phyloP scores from a whole-genome alignment of 768 basidiomycete species.

The Crassisporium funariophilum region DNA sequence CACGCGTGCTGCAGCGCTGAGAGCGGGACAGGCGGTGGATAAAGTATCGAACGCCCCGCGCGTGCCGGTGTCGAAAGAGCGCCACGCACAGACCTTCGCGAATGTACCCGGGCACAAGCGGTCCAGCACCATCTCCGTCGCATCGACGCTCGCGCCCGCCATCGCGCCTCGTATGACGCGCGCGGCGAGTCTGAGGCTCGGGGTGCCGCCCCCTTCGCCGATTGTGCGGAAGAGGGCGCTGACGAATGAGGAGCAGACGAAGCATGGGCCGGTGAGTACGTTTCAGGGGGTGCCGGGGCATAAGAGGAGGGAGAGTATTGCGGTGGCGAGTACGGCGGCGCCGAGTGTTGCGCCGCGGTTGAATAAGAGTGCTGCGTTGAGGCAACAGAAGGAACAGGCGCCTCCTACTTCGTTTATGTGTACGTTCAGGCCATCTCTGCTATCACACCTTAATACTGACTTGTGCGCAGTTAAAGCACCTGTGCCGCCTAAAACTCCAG shows the following conservation, averaged over 20 bases:
- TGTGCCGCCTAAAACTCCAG: conserved; percentile 43
- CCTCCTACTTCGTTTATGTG: conserved; percentile 74
- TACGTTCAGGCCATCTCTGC: conserved; percentile 39
- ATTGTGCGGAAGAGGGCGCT: conserved; percentile 40
- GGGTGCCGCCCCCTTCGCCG: conserved; percentile 44
- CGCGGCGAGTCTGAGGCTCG: conserved; percentile 71
- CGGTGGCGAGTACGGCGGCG: conserved; percentile 66
- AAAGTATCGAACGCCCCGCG: conserved; percentile 47
- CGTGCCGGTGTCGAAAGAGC: conserved; percentile 60
- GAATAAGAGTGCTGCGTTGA: conserved; percentile 78
- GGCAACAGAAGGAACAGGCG: conserved; percentile 59
- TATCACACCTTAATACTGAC: background rate
- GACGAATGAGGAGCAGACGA: conserved; percentile 34
- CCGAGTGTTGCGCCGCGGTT: conserved; percentile 70
- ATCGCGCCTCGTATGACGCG: conserved; percentile 78
- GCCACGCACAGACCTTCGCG: conserved; percentile 63
- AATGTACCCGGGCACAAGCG: conserved; percentile 87
- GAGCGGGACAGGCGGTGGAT: conserved; percentile 58
- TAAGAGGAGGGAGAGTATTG: conserved; percentile 74
- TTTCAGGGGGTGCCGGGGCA: conserved; percentile 88
- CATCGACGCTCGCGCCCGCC: conserved; percentile 70
- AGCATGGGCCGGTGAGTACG: conserved; percentile 34
- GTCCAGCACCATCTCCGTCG: conserved; percentile 63
- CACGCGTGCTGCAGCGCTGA: conserved; percentile 72
- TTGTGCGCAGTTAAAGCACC: conserved; percentile 47